Conservation (phyloP, 1,284 basidiomycete genomes). For the Sporisorium scitamineum region DNA sequence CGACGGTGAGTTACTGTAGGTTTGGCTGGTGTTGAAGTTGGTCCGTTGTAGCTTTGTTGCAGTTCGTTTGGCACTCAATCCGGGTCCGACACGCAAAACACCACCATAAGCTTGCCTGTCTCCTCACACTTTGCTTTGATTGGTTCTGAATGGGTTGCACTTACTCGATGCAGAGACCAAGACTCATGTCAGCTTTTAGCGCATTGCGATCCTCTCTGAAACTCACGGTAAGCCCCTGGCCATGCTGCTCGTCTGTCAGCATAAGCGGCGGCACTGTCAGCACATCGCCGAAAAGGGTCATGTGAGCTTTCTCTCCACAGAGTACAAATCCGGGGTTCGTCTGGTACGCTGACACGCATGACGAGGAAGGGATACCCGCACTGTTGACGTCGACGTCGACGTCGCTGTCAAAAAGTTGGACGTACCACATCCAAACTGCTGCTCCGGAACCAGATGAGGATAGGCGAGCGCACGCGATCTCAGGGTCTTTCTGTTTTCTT, state of each 20-base stretch:
- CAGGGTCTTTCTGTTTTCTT: neutral
- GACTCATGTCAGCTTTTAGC: neutral
- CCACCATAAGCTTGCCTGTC: neutral
- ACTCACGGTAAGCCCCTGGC: neutral
- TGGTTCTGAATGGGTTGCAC: too few species aligned
- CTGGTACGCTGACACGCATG: neutral
- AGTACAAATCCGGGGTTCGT: constrained; percentile 2
- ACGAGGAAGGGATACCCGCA: neutral
- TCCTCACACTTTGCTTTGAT: neutral
- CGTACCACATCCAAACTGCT: neutral
- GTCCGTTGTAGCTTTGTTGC: too few species aligned
- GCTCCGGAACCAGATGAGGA: neutral
- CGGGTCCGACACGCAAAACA: neutral
- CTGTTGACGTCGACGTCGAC: neutral
- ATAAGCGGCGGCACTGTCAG: neutral
- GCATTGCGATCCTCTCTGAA: constrained; percentile 2
- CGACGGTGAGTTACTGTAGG: too few species aligned
- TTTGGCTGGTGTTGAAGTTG: too few species aligned
- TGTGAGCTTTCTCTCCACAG: neutral
- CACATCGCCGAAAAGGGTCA: neutral
- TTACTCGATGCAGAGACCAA: too few species aligned
- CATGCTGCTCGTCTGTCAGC: neutral
- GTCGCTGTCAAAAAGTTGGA: neutral
- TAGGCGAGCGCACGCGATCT: neutral
- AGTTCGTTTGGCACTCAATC: neutral